These are phyloP conservation scores for Aspergillus panamensis DNA, from an alignment of 495 filamentous ascomycete species.

Conservation along the genomic window DNA sequence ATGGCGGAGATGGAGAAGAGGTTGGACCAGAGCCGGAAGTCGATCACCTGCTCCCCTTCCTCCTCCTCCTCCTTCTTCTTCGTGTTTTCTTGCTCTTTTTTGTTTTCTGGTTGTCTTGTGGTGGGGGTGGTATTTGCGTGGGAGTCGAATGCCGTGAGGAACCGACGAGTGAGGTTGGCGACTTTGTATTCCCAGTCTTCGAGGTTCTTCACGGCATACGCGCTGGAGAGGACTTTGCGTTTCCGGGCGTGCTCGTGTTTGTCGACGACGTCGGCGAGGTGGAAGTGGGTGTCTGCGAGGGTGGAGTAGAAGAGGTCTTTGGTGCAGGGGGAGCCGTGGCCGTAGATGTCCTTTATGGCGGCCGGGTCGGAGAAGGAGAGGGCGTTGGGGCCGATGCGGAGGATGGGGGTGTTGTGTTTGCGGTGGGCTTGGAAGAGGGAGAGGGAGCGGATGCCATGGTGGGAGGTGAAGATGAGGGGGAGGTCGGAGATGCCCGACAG, in stretches of 20 bases:
- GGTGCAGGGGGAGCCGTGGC: slow-evolving; percentile 41
- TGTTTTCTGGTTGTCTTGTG: too few relatives aligned
- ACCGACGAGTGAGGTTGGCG: too few relatives aligned
- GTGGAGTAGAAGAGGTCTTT: slow-evolving; percentile 45
- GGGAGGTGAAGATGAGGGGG: slow-evolving; percentile 31
- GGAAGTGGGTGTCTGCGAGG: slow-evolving; percentile 32
- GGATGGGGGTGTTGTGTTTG: slow-evolving; percentile 29
- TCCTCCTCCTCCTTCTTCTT: too few relatives aligned
- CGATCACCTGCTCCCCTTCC: too few relatives aligned
- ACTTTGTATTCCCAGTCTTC: slow-evolving; percentile 51
- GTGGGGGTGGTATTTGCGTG: too few relatives aligned
- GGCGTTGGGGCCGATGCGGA: slow-evolving; percentile 47
- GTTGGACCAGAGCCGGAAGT: slow-evolving; percentile 35
- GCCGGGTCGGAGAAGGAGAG: slow-evolving; percentile 36
- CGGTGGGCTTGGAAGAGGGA: slow-evolving; percentile 35
- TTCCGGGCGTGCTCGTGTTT: slow-evolving; percentile 39
- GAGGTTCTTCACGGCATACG: slow-evolving; percentile 48
- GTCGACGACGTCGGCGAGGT: slow-evolving; percentile 41
- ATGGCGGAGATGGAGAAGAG: slow-evolving; percentile 40
- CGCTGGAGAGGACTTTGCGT: slow-evolving; percentile 40
- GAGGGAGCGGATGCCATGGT: slow-evolving; percentile 34
- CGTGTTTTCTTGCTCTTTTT: slow-evolving; percentile 25
- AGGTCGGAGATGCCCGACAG: slow-evolving; percentile 39
- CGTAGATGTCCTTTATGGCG: slow-evolving; percentile 52
- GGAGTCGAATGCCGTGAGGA: too few relatives aligned